These are phyloP conservation scores for Tephrocybe sp. DNA, from an alignment of 768 basidiomycete genomes.

Conservation along the genomic window DNA sequence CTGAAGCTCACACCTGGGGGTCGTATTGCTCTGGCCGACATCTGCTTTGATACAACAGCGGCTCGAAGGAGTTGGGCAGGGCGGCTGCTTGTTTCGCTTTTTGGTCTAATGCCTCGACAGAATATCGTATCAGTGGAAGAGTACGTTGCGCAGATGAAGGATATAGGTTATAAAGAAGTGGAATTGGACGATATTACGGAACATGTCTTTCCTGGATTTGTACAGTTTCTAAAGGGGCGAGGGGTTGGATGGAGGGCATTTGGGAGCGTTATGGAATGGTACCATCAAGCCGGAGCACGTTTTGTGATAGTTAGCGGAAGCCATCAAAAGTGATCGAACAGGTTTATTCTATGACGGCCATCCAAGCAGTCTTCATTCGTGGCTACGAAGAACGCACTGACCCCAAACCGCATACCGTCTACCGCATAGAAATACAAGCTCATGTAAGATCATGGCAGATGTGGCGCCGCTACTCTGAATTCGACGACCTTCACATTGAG, in stretches of 20 bases:
- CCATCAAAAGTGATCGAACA: slow-evolving; percentile 1
- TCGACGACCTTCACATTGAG: slow-evolving; percentile 81
- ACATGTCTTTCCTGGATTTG: slow-evolving; percentile 59
- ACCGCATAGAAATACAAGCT: slow-evolving; percentile 80
- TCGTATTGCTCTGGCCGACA: slow-evolving; percentile 57
- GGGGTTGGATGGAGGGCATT: slow-evolving; percentile 45
- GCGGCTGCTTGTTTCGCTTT: slow-evolving; percentile 26
- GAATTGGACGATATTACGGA: slow-evolving; percentile 52
- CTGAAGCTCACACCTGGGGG: slow-evolving; percentile 46
- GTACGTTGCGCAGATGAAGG: slow-evolving; percentile 41
- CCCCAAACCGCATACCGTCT: slow-evolving; percentile 82
- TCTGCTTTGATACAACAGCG: slow-evolving; percentile 41
- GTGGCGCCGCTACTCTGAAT: slow-evolving; percentile 94
- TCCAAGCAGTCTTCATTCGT: slow-evolving; percentile 73
- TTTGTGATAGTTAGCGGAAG: slow-evolving; percentile 48
- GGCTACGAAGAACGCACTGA: slow-evolving; percentile 62
- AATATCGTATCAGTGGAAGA: slow-evolving; percentile 47
- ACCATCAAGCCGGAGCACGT: slow-evolving; percentile 35
- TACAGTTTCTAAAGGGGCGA: slow-evolving; percentile 40
- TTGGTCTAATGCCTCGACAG: slow-evolving; percentile 41
- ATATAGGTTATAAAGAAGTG: slow-evolving; percentile 52
- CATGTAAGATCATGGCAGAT: slow-evolving; percentile 92
- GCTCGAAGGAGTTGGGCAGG: slow-evolving; percentile 20
- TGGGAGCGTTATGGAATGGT: slow-evolving; percentile 33
- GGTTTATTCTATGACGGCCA: slow-evolving; percentile 53